Base-by-base conservation (phyloP, 2,329 filamentous ascomycete species). In the Daldinia eschscholtzii region DNA sequence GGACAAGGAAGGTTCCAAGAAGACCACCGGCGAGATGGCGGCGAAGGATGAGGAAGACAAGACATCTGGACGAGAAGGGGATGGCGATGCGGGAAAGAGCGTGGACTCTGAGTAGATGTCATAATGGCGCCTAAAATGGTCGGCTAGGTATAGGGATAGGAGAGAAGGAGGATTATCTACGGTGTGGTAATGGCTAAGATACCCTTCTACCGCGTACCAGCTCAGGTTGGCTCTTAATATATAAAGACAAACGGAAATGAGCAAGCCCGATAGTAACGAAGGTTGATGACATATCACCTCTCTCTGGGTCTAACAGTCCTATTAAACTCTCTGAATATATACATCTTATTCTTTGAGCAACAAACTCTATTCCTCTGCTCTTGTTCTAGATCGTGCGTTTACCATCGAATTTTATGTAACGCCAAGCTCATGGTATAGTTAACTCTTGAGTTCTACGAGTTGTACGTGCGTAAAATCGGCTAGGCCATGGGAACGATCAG, bases 401-500 rank as follows among this genome's bases (percentile, higher is more conserved):
- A 26, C 13, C 33, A 6, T 35, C 3, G 5, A 15, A 39, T 6
- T 23, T 13, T 13, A 12, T 6, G 13, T 20, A n/a, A 20, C 33
- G 26, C 13, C 52, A 15, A 35, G 48, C 12, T 6, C 6, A 48
- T 48, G 10, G 33, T 10, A 35, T 35, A 35, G 7, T 23, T 7
- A 15, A 5, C 42, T 15, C 12, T 28, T 4, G 5, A 28, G 20
- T 13, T 6, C 37, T 30, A 9, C 13, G 3, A 13, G 20, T 20
- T 15, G 10, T n/a, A 18, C 7, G 20, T 7, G n/a, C 18, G 18
- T 26, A 7, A 30, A 56, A 15, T 26, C n/a, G 57, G 28, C 1
- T 6, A 10, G 13, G n/a, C n/a, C n/a, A n/a, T n/a, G n/a, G n/a
- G n/a, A 15, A 35, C 20, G 28, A 35, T 68, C 67, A 77, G 41